These are phyloP conservation scores for Komagataella kurtzmanii DNA, from an alignment of 805 yeast species.

Conservation along the genomic window DNA sequence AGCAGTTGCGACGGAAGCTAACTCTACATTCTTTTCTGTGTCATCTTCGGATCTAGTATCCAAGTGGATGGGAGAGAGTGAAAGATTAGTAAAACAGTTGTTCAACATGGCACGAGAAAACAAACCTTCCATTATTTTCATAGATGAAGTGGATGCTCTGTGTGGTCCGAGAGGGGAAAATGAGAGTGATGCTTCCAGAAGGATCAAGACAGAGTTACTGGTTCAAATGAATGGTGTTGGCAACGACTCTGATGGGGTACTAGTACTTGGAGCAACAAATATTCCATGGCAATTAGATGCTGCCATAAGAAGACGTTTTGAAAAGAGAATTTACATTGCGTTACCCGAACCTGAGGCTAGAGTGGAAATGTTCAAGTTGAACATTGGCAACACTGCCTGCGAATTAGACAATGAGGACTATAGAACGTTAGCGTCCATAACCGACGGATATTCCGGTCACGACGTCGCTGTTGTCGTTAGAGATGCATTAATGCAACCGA, in stretches of 20 bases:
- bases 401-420: slow-evolving; percentile 60
- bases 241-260: slow-evolving; percentile 81
- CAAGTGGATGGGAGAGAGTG: slow-evolving; percentile 99
- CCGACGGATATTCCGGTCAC: slow-evolving; percentile 96
- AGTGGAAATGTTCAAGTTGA: slow-evolving; percentile 84
- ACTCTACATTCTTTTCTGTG: slow-evolving; percentile 91
- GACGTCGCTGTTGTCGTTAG: slow-evolving; percentile 94
- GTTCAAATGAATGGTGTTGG: slow-evolving; percentile 99
- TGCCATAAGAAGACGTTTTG: slow-evolving; percentile 94
- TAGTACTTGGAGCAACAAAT: slow-evolving; percentile 94
- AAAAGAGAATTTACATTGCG: slow-evolving; percentile 87
- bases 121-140: slow-evolving; percentile 90
- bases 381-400: slow-evolving; percentile 86
- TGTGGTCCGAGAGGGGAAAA: slow-evolving; percentile 99
- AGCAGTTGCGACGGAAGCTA: slow-evolving; percentile 98
- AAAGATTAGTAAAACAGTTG: slow-evolving; percentile 87
- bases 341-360: slow-evolving; percentile 92
- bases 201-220: slow-evolving; percentile 89
- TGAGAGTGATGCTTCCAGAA: slow-evolving; percentile 89
- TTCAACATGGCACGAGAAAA: slow-evolving; percentile 94
- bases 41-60: slow-evolving; percentile 93
- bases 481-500: slow-evolving; percentile 97
- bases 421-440: slow-evolving; percentile 74
- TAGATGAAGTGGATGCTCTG: slow-evolving; percentile 95
- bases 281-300: slow-evolving; percentile 99